These are phyloP conservation scores for Phanerodontia chrysosporium DNA, from an alignment of 768 basidiomycete genomes.

Conservation along the genomic window DNA sequence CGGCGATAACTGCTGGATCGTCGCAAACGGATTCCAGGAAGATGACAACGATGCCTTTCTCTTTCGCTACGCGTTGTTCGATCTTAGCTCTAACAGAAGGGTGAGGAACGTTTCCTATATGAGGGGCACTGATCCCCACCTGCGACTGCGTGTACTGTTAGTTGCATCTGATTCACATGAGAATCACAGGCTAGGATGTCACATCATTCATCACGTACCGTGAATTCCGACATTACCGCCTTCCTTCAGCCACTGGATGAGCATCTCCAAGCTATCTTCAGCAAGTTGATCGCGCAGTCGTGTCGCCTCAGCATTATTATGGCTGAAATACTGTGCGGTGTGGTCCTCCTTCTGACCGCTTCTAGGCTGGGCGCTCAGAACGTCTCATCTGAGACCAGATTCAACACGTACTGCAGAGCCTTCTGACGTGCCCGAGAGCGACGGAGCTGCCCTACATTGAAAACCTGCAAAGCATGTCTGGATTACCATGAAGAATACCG, in stretches of 20 bases:
- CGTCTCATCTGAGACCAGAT: neutral
- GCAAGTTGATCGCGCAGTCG: slow-evolving; percentile 78
- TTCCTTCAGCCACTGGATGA: slow-evolving; percentile 91
- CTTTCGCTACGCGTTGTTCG: slow-evolving; percentile 75
- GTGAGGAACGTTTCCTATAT: neutral
- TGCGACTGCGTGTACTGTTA: slow-evolving; percentile 77
- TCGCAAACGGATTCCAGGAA: slow-evolving; percentile 95
- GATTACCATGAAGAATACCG: neutral
- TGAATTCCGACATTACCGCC: slow-evolving; percentile 98
- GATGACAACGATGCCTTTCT: slow-evolving; percentile 83
- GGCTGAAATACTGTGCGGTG: slow-evolving; percentile 85
- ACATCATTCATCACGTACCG: slow-evolving; percentile 44
- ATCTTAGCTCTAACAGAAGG: slow-evolving; percentile 65
- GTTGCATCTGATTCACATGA: slow-evolving; percentile 71
- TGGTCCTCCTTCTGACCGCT: slow-evolving; percentile 89
- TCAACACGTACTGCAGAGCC: slow-evolving; percentile 59
- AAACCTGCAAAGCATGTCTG: slow-evolving; percentile 55
- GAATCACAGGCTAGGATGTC: neutral
- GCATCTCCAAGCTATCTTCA: slow-evolving; percentile 88
- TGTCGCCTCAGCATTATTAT: slow-evolving; percentile 75
- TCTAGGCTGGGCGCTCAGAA: slow-evolving; percentile 32
- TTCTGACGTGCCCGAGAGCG: slow-evolving; percentile 79
- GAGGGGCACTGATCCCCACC: slow-evolving; percentile 39
- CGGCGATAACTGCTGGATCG: slow-evolving; percentile 90
- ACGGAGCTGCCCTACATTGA: slow-evolving; percentile 95